Conservation (phyloP, 768 basidiomycete species). For the Dictyophora rubrovolvata region DNA sequence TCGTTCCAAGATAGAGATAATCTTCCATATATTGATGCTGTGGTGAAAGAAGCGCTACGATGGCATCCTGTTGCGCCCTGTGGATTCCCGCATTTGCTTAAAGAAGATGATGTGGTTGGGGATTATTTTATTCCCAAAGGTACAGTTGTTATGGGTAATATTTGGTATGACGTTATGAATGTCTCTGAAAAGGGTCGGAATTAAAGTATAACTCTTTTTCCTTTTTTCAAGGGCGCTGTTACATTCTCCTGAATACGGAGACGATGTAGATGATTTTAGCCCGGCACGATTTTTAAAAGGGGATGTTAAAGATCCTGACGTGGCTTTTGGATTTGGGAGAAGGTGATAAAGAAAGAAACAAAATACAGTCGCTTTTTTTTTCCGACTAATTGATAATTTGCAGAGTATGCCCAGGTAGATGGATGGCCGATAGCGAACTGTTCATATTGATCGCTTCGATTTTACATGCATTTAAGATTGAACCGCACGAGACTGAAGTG, state of each 20-base stretch:
- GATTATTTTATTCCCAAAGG: conserved; percentile 9
- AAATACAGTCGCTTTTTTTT: not conserved
- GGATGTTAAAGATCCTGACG: not conserved
- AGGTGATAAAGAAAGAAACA: not conserved
- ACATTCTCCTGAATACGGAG: conserved; percentile 41
- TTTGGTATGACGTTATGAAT: not conserved
- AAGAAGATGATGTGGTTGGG: conserved; percentile 4
- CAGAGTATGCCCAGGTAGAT: conserved; percentile 4
- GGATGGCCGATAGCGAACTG: not conserved
- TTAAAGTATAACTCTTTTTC: not conserved
- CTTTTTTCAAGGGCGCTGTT: conserved; percentile 28
- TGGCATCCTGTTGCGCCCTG: conserved; percentile 13
- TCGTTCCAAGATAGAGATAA: conserved; percentile 23
- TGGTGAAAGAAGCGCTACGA: conserved; percentile 25
- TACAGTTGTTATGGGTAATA: conserved; percentile 3
- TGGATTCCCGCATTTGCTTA: conserved; percentile 3
- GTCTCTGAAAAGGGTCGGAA: not conserved
- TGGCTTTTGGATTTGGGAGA: conserved; percentile 1
- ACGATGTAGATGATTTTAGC: conserved; percentile 38
- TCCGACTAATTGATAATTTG: not conserved
- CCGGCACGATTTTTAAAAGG: conserved; percentile 41
- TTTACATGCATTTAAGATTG: conserved; percentile 1
- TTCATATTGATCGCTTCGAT: not conserved
- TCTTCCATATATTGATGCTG: conserved; percentile 8
- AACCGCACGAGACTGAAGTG: not conserved